Base-by-base conservation (phyloP, 305 asterid genomes). In the Plantago lanceolata region DNA sequence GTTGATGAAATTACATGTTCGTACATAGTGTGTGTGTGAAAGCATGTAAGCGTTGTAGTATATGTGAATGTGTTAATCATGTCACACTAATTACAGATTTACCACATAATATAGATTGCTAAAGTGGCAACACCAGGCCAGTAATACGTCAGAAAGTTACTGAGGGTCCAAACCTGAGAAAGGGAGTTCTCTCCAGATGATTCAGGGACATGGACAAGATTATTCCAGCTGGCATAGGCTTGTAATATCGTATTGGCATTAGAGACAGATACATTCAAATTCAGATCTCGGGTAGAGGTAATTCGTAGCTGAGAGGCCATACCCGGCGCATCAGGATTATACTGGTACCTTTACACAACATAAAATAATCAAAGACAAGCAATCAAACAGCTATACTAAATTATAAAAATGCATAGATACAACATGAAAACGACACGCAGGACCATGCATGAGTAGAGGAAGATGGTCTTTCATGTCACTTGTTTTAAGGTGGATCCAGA, bases 191-290 rank as follows among this genome's bases (percentile, higher is more conserved):
- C 89, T 87, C 60, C 73, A 67, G 26, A 56, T 62, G 90, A 71
- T 61, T 77, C 95, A 55, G 79, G 82, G 71, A 73, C 83, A 64
- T 68, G 74, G 72, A 80, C 74, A 65, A 87, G 94, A 64, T 84
- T 89, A 69, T 73, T 85, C 99, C 99, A 93, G 86, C 99, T 93
- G 50, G 96, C 89, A 80, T 87, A 93, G 59, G 97, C 99, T 86
- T 89, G 97, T 73, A 85, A 80, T 59, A 93, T 78, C 85, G 82
- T 89, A 80, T 93, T 93, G 70, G 84, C 84, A 80, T 93, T 93
- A 63, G 94, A 93, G 48, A 86, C 89, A 21, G 99, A 85, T 59
- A 93, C 82, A 74, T 89, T 89, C 77, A 93, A 37, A 67, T 89
- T 89, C 73, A 89, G 84, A 73, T 83, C 90, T 76, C 85, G 76